Evolutionary conservation across 1,284 basidiomycete species (phyloP).

Genomic region (Fistulina hepatica): DNA sequence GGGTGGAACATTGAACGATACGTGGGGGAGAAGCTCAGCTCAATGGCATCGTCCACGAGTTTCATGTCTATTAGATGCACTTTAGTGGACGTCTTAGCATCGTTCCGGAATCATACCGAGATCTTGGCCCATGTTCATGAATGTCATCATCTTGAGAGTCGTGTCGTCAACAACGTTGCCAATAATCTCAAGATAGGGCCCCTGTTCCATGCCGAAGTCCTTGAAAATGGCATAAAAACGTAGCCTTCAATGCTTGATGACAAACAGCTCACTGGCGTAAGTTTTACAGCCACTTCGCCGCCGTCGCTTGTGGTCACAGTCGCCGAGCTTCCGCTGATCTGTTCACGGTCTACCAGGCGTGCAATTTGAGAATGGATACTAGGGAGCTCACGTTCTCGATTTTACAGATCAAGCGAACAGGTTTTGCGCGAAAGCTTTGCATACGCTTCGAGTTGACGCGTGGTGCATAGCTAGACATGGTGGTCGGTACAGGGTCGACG

Average conservation of each 20-base stretch:
- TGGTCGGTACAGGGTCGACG: no score
- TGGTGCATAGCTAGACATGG: no score
- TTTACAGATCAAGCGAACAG: no score
- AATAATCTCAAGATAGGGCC: conserved; percentile 65
- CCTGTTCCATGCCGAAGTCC: conserved; percentile 35
- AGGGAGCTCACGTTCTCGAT: no score
- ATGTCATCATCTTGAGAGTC: conserved; percentile 51
- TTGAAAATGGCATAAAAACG: conserved; percentile 17
- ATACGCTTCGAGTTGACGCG: no score
- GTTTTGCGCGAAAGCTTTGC: no score
- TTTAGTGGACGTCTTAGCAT: not conserved
- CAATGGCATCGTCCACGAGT: conserved; percentile 11
- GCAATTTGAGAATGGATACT: no score
- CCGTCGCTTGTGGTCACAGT: conserved; percentile 65
- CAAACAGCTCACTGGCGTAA: conserved; percentile 34
- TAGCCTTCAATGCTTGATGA: not conserved
- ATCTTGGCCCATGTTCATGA: conserved; percentile 50
- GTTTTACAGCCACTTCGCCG: conserved; percentile 51
- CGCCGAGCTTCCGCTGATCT: conserved; percentile 47
- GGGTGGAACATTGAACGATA: no score
- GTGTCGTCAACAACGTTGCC: conserved; percentile 54
- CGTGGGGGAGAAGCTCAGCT: no score
- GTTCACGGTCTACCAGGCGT: no score
- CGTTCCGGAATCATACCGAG: conserved; percentile 44
- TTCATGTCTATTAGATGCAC: conserved; percentile 8